Evolutionary conservation across 169 alveolate genomes (phyloP), one percentile per base, ranked within the genome.

Genomic region (Miamiensis avidus): DNA sequence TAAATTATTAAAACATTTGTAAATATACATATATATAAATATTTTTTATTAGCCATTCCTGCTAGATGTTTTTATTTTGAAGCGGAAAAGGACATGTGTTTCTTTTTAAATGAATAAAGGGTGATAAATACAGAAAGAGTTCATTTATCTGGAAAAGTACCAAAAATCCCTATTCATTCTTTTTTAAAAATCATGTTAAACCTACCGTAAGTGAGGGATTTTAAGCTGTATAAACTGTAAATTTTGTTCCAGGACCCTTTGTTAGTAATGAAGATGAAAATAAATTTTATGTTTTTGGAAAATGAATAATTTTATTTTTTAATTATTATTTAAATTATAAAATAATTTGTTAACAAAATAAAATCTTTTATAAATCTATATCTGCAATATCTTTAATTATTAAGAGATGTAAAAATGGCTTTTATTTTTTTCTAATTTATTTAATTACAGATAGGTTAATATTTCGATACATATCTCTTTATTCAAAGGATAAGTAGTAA

Each of bases 221-320:
- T 81, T 75, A 83, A 74, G 96, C 93, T 86, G 81, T 90, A 29
- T 88, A 85, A 28, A 77, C 85, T 1, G 89, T 95, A 15, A 82
- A 90, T 34, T 95, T 95, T 87, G 79, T 91, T 29, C 95, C 97
- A 27, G 97, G 97, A 0, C 96, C 96, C 0, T 94, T 94, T 82
- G 88, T 86, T 29, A 94, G 86, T 86, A 89, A 92, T 31, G 90
- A 92, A 69, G 96, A 94, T 82, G 86, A 92, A 82, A 89, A 94
- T 78, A 69, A 84, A 32, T 94, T 88, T 86, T 91, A 89, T 83
- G 84, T 84, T 29, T 85, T 78, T 85, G 85, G 76, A 0, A 79
- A 79, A 79, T 79, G 84, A 79, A 20, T 65, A 16, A 65, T 20
- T 65, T 26, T 65, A 65, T n/a, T n/a, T n/a, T n/a, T n/a, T n/a